Base-by-base conservation (phyloP, 2,329 filamentous ascomycete genomes). In the Aspergillus carbonarius region DNA sequence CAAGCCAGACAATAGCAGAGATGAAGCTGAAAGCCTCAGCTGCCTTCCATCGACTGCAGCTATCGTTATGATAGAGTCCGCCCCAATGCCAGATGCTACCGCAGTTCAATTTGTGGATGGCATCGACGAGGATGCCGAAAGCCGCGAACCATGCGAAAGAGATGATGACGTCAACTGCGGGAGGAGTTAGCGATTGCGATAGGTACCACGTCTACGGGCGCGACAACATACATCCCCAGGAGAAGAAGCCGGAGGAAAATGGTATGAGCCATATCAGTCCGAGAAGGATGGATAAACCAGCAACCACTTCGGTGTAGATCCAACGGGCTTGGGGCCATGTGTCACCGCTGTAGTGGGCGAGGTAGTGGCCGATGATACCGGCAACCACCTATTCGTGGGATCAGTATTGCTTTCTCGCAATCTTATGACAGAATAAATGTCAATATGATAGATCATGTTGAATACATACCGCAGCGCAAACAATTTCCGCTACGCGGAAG, bases 281-380 rank as follows among this genome's bases (percentile, higher is more conserved):
- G n/a, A 91, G 78, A 40, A 93, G 72, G 55, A 92, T 85, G 12
- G 87, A 85, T 17, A 93, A 69, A 18, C 81, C 87, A 2, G 90
- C 87, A 39, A 92, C 82, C 17, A 91, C 84, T 69, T 89, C 84
- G 47, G 88, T 85, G 79, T 91, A 93, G 76, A 93, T 91, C 78
- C 88, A 87, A 57, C 89, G 86, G 35, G 82, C 86, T 39, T 83
- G 76, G 17, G 80, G 76, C 81, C 84, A 87, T 59, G 79, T 74
- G 54, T 81, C 79, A 35, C 79, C 73, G 34, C 78, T 63, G 20
- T 77, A 77, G 3, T 75, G 65, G 70, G 86, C 82, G 25, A 92
- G 83, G 72, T 88, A 89, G 63, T 84, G 72, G 53, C 87, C 88
- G 59, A 88, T 85, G 61, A 92, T 80, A 60, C 88, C 89, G 23